A percentile compares a stretch with the other conserved stretches of the same genome.
Conservation (phyloP, 139 green algal genomes). For the Closterium sp. region DNA sequence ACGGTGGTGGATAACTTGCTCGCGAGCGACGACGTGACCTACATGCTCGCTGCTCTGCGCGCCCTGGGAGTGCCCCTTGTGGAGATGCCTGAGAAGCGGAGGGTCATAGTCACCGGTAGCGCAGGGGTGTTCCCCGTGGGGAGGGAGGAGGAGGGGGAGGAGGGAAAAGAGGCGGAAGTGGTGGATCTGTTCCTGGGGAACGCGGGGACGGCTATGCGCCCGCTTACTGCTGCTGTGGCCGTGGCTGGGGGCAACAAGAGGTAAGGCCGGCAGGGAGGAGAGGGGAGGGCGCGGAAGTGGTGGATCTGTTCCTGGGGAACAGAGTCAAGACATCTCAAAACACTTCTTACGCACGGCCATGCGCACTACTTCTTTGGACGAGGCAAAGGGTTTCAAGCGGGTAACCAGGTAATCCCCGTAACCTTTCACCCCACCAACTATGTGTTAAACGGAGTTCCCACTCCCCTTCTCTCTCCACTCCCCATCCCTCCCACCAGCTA, state of each 20-base stretch:
- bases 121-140: slow-evolving; percentile 74
- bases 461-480: too few species aligned
- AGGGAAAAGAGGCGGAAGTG: not conserved
- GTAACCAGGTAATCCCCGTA: too few species aligned
- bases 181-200: slow-evolving; percentile 94
- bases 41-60: slow-evolving; percentile 75
- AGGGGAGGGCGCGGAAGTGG: not conserved
- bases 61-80: slow-evolving; percentile 80
- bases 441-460: too few species aligned
- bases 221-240: slow-evolving; percentile 93
- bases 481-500: too few species aligned
- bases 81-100: slow-evolving; percentile 68
- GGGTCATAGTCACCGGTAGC: slow-evolving; percentile 76
- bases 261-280: not conserved
- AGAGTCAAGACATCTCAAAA: too few species aligned
- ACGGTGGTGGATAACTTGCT: slow-evolving; percentile 88
- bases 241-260: slow-evolving; percentile 83
- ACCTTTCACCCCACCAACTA: too few species aligned
- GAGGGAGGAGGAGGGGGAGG: not conserved
- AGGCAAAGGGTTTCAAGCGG: too few species aligned
- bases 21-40: slow-evolving; percentile 92
- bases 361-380: too few species aligned
- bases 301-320: slow-evolving; percentile 94
- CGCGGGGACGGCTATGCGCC: slow-evolving; percentile 96
- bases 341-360: slow-evolving; percentile 99